Percentiles rank a stretch among this genome's conserved stretches.
phyloP scores from a whole-genome alignment of 2,329 filamentous ascomycete species.

The Eutypa lata region DNA sequence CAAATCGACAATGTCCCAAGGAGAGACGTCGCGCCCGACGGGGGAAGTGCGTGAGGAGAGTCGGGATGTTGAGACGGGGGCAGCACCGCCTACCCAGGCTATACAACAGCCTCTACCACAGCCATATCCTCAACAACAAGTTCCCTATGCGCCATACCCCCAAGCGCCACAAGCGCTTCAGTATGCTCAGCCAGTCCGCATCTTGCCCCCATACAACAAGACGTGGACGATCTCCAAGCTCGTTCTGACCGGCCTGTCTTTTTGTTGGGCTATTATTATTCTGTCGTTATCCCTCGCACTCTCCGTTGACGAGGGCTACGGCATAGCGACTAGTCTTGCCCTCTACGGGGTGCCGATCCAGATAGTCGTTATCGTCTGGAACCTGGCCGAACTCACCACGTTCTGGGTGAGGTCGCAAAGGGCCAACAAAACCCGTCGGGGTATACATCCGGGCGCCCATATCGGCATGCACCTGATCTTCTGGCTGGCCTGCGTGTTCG shows the following conservation, averaged over 20 bases:
- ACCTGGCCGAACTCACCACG: constrained; percentile 26
- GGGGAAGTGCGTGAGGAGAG: neutral
- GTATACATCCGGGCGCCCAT: constrained; percentile 29
- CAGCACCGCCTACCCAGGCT: neutral
- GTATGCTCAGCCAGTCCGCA: constrained; percentile 18
- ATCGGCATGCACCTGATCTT: constrained; percentile 25
- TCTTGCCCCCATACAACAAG: constrained; percentile 18
- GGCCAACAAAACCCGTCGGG: constrained; percentile 14
- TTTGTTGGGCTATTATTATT: constrained; percentile 19
- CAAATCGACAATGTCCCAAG: neutral
- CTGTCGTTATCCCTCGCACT: constrained; percentile 20
- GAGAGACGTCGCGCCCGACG: neutral
- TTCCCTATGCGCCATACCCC: constrained; percentile 14
- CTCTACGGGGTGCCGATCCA: constrained; percentile 19
- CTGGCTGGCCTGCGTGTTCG: constrained; percentile 24
- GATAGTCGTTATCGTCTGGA: constrained; percentile 24
- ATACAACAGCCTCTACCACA: constrained; percentile 15
- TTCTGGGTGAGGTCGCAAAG: constrained; percentile 21
- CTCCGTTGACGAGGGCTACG: constrained; percentile 6
- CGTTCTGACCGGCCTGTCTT: constrained; percentile 18
- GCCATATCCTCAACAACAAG: constrained; percentile 15
- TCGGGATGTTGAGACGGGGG: neutral
- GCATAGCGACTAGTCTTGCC: neutral
- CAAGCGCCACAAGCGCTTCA: constrained; percentile 13
- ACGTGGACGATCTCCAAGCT: constrained; percentile 21